Conservation (phyloP, 2,329 filamentous ascomycete species). For the Beauveria varroae region DNA sequence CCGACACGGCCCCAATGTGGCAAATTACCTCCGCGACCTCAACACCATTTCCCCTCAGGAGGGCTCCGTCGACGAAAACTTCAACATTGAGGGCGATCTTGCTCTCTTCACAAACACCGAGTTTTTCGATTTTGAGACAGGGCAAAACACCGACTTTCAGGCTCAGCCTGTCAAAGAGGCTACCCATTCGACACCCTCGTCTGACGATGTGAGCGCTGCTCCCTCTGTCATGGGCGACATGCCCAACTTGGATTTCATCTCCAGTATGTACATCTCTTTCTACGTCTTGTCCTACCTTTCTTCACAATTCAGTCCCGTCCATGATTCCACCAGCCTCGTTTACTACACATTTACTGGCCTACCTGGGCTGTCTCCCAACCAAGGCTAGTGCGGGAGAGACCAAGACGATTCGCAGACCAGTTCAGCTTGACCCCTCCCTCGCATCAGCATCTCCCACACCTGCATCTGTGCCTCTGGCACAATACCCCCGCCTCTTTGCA, state of each 20-base stretch:
- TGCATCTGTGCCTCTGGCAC: conserved; percentile 11
- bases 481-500: conserved; percentile 11
- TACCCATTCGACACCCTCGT: conserved; percentile 25
- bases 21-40: conserved; percentile 79
- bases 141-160: conserved; percentile 52
- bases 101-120: conserved; percentile 76
- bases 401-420: not conserved
- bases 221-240: conserved; percentile 39
- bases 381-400: not conserved
- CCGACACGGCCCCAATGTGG: conserved; percentile 78
- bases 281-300: not conserved
- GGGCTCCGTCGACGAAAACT: conserved; percentile 43
- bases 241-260: conserved; percentile 41
- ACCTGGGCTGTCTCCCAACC: not conserved
- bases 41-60: conserved; percentile 65
- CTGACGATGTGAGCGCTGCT: conserved; percentile 32
- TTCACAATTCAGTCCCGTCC: not conserved
- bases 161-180: conserved; percentile 39
- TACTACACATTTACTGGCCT: not conserved
- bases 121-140: conserved; percentile 71
- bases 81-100: conserved; percentile 63
- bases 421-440: not conserved
- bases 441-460: conserved; percentile 1
- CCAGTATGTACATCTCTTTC: conserved; percentile 32
- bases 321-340: not conserved